Evolutionary conservation across 768 basidiomycete genomes (phyloP).

Genomic region (Tulasnella sp.): DNA sequence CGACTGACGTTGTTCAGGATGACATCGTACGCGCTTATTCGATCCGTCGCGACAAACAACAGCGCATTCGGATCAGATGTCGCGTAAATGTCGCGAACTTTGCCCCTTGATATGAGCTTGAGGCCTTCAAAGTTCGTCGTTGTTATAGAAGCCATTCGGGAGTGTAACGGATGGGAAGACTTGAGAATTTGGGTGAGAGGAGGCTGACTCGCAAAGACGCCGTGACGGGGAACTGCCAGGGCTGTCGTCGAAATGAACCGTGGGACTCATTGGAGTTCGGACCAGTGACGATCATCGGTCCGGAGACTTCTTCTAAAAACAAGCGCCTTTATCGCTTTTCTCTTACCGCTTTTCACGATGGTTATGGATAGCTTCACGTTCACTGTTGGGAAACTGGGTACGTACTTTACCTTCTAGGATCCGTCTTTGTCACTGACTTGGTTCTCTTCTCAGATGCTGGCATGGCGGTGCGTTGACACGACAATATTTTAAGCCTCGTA

Average conservation of each 20-base stretch:
- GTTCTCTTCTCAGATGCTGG: conserved; percentile 67
- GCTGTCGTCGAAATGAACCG: background rate
- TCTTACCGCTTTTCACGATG: background rate
- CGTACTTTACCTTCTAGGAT: conserved; percentile 40
- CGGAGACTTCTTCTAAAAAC: background rate
- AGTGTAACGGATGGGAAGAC: background rate
- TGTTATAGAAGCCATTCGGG: conserved; percentile 16
- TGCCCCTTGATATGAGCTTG: conserved; percentile 80
- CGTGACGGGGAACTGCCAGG: background rate
- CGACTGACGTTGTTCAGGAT: conserved; percentile 85
- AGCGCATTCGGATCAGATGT: conserved; percentile 54
- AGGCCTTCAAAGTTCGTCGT: conserved; percentile 45
- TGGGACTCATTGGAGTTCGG: background rate
- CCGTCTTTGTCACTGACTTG: background rate
- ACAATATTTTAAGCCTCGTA: background rate
- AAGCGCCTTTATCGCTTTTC: conserved; percentile 6
- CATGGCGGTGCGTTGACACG: conserved; percentile 72
- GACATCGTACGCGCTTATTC: conserved; percentile 97
- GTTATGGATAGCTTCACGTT: conserved; percentile 63
- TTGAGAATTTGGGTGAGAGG: background rate
- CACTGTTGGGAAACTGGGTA: conserved; percentile 94
- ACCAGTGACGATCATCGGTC: conserved; percentile 14
- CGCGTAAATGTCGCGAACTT: conserved; percentile 94
- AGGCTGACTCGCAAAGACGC: conserved; percentile 8
- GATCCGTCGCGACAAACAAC: conserved; percentile 92